phyloP scores from a whole-genome alignment of 257 asterid genomes.

The Petrea volubilis region DNA sequence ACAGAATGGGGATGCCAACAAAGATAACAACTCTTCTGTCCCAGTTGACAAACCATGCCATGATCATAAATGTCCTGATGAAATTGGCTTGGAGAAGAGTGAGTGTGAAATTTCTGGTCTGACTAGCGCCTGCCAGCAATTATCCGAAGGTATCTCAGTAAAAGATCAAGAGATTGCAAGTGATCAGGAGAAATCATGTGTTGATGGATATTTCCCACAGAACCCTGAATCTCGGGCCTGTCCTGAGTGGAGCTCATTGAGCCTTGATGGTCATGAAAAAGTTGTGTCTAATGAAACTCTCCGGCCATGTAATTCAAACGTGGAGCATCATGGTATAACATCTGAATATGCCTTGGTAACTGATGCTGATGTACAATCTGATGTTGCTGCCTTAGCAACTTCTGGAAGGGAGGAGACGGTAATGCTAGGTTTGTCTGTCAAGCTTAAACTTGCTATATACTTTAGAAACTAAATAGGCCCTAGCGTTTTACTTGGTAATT shows the following conservation, averaged over 20 bases:
- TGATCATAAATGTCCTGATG: constrained; percentile 28
- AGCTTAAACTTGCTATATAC: constrained; percentile 26
- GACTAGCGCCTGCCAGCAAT: constrained; percentile 36
- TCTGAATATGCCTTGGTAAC: constrained; percentile 32
- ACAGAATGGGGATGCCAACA: constrained; percentile 27
- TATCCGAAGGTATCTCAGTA: constrained; percentile 25
- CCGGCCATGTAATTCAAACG: constrained; percentile 56
- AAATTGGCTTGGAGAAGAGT: constrained; percentile 31
- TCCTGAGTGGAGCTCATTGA: constrained; percentile 28
- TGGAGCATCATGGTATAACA: constrained; percentile 37
- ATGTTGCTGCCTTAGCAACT: constrained; percentile 35
- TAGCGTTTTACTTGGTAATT: neutral
- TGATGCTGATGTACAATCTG: constrained; percentile 40
- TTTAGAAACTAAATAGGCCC: constrained; percentile 3
- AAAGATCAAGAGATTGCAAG: constrained; percentile 30
- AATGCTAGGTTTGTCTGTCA: constrained; percentile 57
- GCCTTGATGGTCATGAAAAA: constrained; percentile 35
- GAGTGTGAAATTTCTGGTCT: constrained; percentile 39
- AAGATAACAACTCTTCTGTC: constrained; percentile 21
- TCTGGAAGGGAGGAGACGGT: constrained; percentile 45
- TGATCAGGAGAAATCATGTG: constrained; percentile 26
- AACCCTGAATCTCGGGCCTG: constrained; percentile 31
- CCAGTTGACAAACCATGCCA: constrained; percentile 27
- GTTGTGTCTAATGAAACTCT: constrained; percentile 37
- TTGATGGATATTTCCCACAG: constrained; percentile 29